These are phyloP conservation scores for Colletotrichum somersetense DNA, from an alignment of 2,329 filamentous ascomycete genomes.

Conservation along the genomic window DNA sequence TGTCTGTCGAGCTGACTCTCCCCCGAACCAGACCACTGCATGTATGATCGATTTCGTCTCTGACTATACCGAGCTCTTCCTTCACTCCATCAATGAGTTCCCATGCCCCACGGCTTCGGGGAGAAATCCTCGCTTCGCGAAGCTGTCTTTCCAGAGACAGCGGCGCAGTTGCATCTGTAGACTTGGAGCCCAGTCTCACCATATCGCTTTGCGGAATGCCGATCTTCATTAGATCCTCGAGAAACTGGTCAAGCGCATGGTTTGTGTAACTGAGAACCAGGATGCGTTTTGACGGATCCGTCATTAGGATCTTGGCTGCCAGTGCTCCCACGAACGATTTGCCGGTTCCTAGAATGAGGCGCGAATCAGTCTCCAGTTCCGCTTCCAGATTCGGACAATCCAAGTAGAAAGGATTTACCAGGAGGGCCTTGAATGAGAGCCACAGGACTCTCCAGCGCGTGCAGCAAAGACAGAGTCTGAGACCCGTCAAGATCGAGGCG, in stretches of 20 bases:
- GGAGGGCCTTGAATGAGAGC: slow-evolving; percentile 80
- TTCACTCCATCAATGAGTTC: slow-evolving; percentile 57
- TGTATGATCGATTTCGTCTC: slow-evolving; percentile 46
- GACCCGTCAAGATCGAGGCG: slow-evolving; percentile 52
- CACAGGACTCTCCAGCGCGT: slow-evolving; percentile 65
- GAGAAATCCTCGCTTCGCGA: slow-evolving; percentile 45
- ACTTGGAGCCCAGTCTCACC: slow-evolving; percentile 74
- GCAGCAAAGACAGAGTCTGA: slow-evolving; percentile 68
- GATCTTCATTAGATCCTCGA: slow-evolving; percentile 70
- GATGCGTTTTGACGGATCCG: slow-evolving; percentile 63
- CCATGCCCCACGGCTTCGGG: slow-evolving; percentile 52
- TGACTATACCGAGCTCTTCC: slow-evolving; percentile 49
- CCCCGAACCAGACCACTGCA: slow-evolving; percentile 40
- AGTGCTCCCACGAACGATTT: slow-evolving; percentile 81
- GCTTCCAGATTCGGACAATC: background rate
- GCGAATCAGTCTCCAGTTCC: background rate
- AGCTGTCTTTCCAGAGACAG: slow-evolving; percentile 61
- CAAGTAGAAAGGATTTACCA: slow-evolving; percentile 56
- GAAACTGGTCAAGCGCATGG: slow-evolving; percentile 74
- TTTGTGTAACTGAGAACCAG: slow-evolving; percentile 78
- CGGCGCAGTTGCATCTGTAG: slow-evolving; percentile 58
- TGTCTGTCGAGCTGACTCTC: slow-evolving; percentile 43
- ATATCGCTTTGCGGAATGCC: slow-evolving; percentile 65
- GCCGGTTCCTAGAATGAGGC: slow-evolving; percentile 69
- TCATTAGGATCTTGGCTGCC: slow-evolving; percentile 67